Evolutionary conservation across 495 filamentous ascomycete genomes (phyloP), one percentile per base, ranked within the genome.

Genomic region (Podospora tetraspora): DNA sequence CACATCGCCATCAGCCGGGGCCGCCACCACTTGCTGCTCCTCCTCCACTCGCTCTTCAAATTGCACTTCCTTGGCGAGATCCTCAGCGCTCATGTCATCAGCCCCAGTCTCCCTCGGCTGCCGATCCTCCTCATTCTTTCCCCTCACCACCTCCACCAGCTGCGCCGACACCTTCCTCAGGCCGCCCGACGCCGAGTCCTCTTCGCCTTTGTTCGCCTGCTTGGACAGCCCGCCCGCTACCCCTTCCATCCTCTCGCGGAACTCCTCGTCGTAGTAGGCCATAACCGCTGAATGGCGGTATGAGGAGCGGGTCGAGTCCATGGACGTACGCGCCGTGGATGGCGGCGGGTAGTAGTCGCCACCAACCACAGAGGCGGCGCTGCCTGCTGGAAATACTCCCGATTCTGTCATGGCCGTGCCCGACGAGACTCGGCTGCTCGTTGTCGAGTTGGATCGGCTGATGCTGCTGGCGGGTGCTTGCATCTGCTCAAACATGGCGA

Each of bases 231-330:
- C 21, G 19, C n/a, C 30, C 12, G 34, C 62, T n/a, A 64, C 62
- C 0, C 62, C 62, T 22, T 64, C 62, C 62, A 64, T 57, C 37
- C 23, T 64, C 62, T 64, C 34, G 11, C 62, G 62, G 37, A 64
- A 64, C 34, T 23, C 62, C 3, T 64, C 62, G 24, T 64, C 62
- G n/a, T 64, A 64, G 37, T 64, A 64, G 0, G 62, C 62, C 62
- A 64, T 25, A 8, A 64, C 62, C 13, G 34, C 34, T 43, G 62
- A 64, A 32, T 57, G 56, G 7, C 34, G 32, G 10, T 64, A 27
- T 0, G 4, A 19, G 23, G 62, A 64, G 22, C 21, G 52, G 23
- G 62, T 56, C 62, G 62, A 64, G 23, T 64, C 62, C 10, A 64
- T 57, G 0, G 62, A 64, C 12, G 62, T 64, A n/a, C 62, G 32